Evolutionary conservation across 352 stramenopile species (phyloP).

Genomic region (Pythium chondricola): DNA sequence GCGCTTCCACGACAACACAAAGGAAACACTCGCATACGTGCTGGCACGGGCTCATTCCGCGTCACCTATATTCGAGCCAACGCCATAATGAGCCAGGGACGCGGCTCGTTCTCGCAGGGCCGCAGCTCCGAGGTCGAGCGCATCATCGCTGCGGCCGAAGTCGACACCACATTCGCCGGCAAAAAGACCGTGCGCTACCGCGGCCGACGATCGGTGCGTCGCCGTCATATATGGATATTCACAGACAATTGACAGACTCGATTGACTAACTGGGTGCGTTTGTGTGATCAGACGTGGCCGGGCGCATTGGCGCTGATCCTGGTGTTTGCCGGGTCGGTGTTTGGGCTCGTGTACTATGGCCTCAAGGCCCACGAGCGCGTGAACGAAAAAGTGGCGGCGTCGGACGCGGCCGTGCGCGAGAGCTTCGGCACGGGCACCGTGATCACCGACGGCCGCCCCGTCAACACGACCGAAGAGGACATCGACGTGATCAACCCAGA

Average conservation of each 20-base stretch:
- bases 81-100: conserved; percentile 19
- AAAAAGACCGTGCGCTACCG: conserved; percentile 66
- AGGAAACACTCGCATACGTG: too few species aligned
- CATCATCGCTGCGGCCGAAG: conserved; percentile 72
- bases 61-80: not conserved
- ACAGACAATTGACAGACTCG: too few species aligned
- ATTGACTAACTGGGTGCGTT: too few species aligned
- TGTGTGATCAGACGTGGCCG: conserved; percentile 77
- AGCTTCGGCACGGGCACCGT: conserved; percentile 50
- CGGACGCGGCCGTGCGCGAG: conserved; percentile 39
- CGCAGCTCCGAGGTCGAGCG: conserved; percentile 76
- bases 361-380: conserved; percentile 57
- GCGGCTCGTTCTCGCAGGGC: conserved; percentile 33
- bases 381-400: conserved; percentile 38
- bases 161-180: conserved; percentile 74
- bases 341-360: conserved; percentile 71
- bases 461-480: conserved; percentile 33
- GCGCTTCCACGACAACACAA: too few species aligned
- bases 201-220: conserved; percentile 54
- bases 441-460: conserved; percentile 50
- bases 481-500: conserved; percentile 63
- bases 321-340: conserved; percentile 46
- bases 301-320: conserved; percentile 61
- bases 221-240: too few species aligned
- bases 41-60: too few species aligned